A percentile compares a stretch with the other conserved stretches of the same genome.
phyloP scores from a whole-genome alignment of 2,329 filamentous ascomycete genomes.

The Plectosphaerella cucumerina region DNA sequence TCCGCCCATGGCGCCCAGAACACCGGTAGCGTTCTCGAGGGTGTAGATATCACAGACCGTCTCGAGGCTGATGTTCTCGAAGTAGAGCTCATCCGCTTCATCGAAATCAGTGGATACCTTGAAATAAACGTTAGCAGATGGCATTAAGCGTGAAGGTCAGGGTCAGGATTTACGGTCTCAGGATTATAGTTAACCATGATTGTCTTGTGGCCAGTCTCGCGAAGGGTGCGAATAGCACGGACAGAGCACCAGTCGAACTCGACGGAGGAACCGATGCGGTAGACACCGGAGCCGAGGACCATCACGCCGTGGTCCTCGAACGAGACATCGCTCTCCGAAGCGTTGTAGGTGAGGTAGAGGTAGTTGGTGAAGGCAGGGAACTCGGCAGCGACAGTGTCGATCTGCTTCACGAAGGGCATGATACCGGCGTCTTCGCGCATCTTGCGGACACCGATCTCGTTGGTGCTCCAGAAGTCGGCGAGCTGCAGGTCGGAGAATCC shows the following conservation, averaged over 20 bases:
- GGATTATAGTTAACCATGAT: constrained; percentile 91
- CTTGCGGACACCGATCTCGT: constrained; percentile 83
- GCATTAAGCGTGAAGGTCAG: no score
- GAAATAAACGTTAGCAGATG: no score
- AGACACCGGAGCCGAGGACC: constrained; percentile 94
- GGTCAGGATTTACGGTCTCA: constrained; percentile 61
- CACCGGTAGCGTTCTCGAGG: constrained; percentile 75
- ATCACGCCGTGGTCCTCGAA: constrained; percentile 93
- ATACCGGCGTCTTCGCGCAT: constrained; percentile 83
- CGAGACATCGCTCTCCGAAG: constrained; percentile 73
- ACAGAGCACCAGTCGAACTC: constrained; percentile 99
- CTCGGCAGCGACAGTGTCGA: constrained; percentile 96
- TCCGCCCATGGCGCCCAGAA: constrained; percentile 93
- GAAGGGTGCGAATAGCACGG: constrained; percentile 83
- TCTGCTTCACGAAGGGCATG: constrained; percentile 90
- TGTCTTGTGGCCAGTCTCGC: constrained; percentile 82
- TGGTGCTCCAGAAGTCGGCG: constrained; percentile 90
- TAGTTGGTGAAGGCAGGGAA: constrained; percentile 96
- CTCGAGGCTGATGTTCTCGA: constrained; percentile 91
- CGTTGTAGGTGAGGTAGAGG: constrained; percentile 94
- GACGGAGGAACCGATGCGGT: constrained; percentile 94
- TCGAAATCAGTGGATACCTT: constrained; percentile 72
- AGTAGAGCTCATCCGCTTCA: constrained; percentile 90
- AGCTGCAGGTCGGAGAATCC: constrained; percentile 94
- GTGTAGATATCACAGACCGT: constrained; percentile 92